phyloP scores from a whole-genome alignment of 306 rosid species.

The Carpinus viminea region DNA sequence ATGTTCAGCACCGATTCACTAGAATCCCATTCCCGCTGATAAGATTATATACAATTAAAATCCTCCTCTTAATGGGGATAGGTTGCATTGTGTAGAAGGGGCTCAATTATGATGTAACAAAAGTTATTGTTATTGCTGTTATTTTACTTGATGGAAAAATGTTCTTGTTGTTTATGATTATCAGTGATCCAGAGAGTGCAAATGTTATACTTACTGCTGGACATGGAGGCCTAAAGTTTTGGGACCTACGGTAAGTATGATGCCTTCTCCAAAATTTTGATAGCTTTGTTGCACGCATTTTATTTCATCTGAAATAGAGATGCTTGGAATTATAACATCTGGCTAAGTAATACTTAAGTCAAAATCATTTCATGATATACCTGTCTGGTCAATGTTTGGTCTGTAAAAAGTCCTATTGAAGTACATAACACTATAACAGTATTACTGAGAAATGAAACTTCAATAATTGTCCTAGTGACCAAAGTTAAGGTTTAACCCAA shows the following conservation, averaged over 20 bases:
- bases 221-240: slow-evolving; percentile 87
- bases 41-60: not conserved
- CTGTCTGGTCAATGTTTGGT: not conserved
- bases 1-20: not conserved
- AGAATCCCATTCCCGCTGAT: not conserved
- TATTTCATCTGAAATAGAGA: slow-evolving; percentile 8
- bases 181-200: slow-evolving; percentile 68
- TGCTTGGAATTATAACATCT: not conserved
- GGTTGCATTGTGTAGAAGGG: not conserved
- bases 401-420: not conserved
- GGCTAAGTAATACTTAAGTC: not conserved
- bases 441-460: not conserved
- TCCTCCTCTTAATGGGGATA: not conserved
- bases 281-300: not conserved
- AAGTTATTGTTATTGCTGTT: not conserved
- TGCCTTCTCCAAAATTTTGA: not conserved
- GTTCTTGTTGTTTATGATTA: slow-evolving; percentile 14
- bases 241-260: slow-evolving; percentile 80
- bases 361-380: not conserved
- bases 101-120: not conserved
- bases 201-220: slow-evolving; percentile 81
- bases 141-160: not conserved
- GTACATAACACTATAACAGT: not conserved
- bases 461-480: not conserved
- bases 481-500: not conserved